Conservation (phyloP, 2,329 filamentous ascomycete genomes). For the Aspergillus floridensis region DNA sequence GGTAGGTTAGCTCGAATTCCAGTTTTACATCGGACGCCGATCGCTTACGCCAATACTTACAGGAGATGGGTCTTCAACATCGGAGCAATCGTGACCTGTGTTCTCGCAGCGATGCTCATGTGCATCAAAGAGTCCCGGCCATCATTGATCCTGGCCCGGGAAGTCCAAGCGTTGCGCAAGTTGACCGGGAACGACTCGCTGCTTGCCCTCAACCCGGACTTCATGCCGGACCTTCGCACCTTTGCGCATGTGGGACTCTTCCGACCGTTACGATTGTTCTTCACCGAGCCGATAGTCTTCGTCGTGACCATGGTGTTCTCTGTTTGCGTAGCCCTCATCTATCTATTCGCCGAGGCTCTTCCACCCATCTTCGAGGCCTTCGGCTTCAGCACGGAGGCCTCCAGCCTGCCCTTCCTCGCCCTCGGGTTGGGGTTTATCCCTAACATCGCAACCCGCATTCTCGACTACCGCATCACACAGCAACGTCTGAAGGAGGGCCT, state of each 20-base stretch:
- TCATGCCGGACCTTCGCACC: constrained; percentile 32
- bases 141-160: constrained; percentile 37
- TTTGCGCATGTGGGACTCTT: constrained; percentile 39
- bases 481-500: constrained; percentile 20
- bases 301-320: constrained; percentile 43
- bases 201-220: constrained; percentile 38
- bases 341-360: constrained; percentile 48
- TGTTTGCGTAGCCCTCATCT: constrained; percentile 46
- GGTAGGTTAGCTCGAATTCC: constrained; percentile 27
- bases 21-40: background rate
- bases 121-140: constrained; percentile 45
- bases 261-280: constrained; percentile 42
- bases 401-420: constrained; percentile 44
- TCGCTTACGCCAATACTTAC: background rate
- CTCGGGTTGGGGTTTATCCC: constrained; percentile 42
- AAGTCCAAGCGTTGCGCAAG: constrained; percentile 28
- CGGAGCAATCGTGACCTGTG: constrained; percentile 36
- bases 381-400: constrained; percentile 32
- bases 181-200: constrained; percentile 25
- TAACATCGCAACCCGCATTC: constrained; percentile 44
- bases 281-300: constrained; percentile 48
- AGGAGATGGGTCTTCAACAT: constrained; percentile 48
- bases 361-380: constrained; percentile 40
- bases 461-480: constrained; percentile 37
- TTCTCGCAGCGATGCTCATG: constrained; percentile 33